phyloP scores from a whole-genome alignment of 2,329 filamentous ascomycete genomes.

The Cladorrhinum sp. region DNA sequence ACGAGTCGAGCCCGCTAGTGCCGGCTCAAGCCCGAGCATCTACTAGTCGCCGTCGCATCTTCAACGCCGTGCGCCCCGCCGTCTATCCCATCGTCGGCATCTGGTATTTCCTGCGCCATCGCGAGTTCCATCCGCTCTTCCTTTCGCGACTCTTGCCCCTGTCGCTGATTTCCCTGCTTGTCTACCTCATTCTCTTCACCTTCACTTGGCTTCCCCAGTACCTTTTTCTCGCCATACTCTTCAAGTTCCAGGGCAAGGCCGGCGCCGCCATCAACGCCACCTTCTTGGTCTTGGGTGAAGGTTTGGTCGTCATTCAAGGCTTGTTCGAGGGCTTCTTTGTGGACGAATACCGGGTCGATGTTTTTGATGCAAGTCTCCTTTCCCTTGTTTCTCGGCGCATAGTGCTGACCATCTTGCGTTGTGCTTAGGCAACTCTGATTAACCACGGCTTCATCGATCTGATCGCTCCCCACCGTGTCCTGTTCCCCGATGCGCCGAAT shows the following conservation, averaged over 20 bases:
- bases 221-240: conserved; percentile 61
- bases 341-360: conserved; percentile 73
- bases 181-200: conserved; percentile 82
- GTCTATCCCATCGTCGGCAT: conserved; percentile 68
- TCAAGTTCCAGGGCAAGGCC: conserved; percentile 75
- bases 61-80: background rate
- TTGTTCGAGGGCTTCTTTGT: conserved; percentile 81
- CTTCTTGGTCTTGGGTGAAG: conserved; percentile 82
- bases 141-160: conserved; percentile 74
- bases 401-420: background rate
- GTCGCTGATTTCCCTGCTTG: conserved; percentile 74
- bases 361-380: conserved; percentile 65
- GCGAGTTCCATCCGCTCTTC: conserved; percentile 80
- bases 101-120: conserved; percentile 74
- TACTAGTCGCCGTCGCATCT: background rate
- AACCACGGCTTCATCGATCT: conserved; percentile 69
- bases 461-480: conserved; percentile 62
- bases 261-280: conserved; percentile 88
- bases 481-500: conserved; percentile 65
- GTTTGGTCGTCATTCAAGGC: conserved; percentile 64
- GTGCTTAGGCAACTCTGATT: conserved; percentile 64
- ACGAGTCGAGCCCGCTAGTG: background rate
- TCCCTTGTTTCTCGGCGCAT: background rate
- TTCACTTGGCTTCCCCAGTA: conserved; percentile 88
- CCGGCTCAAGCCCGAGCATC: background rate